Base-by-base conservation (phyloP, 2,329 filamentous ascomycete genomes). In the Emydomyces testavorans region DNA sequence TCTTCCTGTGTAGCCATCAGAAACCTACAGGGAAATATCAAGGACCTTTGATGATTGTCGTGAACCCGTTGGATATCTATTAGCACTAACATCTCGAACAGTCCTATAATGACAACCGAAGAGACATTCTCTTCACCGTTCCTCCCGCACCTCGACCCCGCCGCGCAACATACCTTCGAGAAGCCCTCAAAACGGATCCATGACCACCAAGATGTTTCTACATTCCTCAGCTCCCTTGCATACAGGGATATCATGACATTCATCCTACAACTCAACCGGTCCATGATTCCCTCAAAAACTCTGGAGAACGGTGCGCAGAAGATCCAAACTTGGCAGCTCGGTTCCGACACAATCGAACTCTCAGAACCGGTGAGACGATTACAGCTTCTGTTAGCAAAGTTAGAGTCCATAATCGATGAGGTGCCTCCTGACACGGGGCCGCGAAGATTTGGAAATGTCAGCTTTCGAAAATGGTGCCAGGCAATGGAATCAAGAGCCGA, bases 241-340 rank as follows among this genome's bases (percentile, higher is more conserved):
- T 95, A 96, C 67, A 76, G 79, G 50, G 87, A 95, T 61, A 85
- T 98, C 46, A 83, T 86, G 65, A 76, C 78, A 39, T 96, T 94
- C 63, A 71, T 96, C 39, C 74, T 94, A 55, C 92, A 96, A 67
- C 79, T 98, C 41, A 96, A 94, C 64, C 79, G 82, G 50, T 77
- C 89, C 8, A 79, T 96, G 68, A 85, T 90, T 55, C 89, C 90
- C 0, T 72, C 78, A 16, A 80, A 75, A 55, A 61, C 65, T 31
- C 62, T 64, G 16, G 58, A 65, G 54, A 58, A 39, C 15, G 51
- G 43, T 4, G 48, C 53, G 13, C 40, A 55, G 2, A 54, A 53
- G 6, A 49, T 58, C 15, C 75, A 77, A 54, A 71, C 74, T n/a
- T 81, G 76, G 72, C 55, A 57, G 3, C 51, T 70, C 16, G 60